These are phyloP conservation scores for Fusarium dimerum DNA, from an alignment of 2,329 filamentous ascomycete species.

Conservation along the genomic window DNA sequence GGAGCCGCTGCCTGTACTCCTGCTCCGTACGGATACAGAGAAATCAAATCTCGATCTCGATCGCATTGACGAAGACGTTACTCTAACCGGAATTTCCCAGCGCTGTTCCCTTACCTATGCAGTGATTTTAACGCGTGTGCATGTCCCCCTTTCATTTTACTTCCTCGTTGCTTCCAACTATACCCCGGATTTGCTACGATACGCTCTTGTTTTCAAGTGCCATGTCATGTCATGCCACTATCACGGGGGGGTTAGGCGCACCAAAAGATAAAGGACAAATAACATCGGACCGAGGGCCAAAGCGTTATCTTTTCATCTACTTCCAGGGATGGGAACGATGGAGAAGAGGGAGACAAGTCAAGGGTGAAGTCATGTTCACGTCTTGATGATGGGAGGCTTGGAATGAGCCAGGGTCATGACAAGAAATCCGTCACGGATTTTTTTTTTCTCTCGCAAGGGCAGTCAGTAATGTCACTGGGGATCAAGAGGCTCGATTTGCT, in stretches of 20 bases:
- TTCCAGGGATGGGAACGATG: neutral
- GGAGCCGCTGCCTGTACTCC: too few species aligned
- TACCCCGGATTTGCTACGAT: too few species aligned
- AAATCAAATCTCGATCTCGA: slow-evolving; percentile 20
- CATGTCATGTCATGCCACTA: too few species aligned
- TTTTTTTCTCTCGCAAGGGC: too few species aligned
- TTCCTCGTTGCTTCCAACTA: slow-evolving; percentile 8
- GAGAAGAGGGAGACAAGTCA: slow-evolving; percentile 1
- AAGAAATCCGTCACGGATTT: too few species aligned
- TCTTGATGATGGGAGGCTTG: slow-evolving; percentile 1
- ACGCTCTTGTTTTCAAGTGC: neutral
- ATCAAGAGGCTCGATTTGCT: too few species aligned
- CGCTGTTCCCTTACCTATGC: neutral
- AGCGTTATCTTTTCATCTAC: too few species aligned
- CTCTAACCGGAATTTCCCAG: slow-evolving; percentile 14
- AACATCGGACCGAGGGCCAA: slow-evolving; percentile 12
- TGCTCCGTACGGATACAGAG: too few species aligned
- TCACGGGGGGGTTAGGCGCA: neutral
- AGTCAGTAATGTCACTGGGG: too few species aligned
- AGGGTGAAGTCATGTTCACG: slow-evolving; percentile 30
- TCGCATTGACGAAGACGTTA: slow-evolving; percentile 1
- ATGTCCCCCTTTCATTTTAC: slow-evolving; percentile 2
- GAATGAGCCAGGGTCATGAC: too few species aligned
- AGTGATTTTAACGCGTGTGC: too few species aligned
- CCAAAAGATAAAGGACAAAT: neutral